Conservation (phyloP, 2,329 filamentous ascomycete genomes). For the Trichophyton equinum region DNA sequence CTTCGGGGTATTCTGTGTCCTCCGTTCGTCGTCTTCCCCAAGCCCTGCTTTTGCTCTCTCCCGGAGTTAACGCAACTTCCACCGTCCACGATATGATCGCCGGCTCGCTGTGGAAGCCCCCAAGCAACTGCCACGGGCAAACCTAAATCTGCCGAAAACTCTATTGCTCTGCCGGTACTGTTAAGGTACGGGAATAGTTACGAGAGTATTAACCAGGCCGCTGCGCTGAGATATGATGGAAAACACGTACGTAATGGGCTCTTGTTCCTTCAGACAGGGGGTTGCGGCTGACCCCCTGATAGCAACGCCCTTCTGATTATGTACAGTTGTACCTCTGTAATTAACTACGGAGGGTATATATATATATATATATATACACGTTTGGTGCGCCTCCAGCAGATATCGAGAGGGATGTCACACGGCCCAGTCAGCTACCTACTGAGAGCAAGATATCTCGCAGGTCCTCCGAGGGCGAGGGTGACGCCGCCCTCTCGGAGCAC, state of each 20-base stretch:
- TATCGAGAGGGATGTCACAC: background rate
- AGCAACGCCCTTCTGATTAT: background rate
- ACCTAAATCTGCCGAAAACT: slow-evolving; percentile 5
- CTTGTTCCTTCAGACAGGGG: background rate
- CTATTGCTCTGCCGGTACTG: slow-evolving; percentile 4
- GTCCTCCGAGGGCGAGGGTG: background rate
- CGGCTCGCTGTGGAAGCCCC: background rate
- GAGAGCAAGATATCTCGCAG: background rate
- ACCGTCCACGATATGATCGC: background rate
- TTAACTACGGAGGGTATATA: background rate
- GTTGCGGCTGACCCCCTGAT: background rate
- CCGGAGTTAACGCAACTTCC: background rate
- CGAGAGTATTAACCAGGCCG: background rate
- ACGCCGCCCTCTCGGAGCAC: background rate
- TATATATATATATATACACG: background rate
- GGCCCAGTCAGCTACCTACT: background rate
- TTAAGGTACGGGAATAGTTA: background rate
- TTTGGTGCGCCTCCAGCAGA: background rate
- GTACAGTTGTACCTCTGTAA: background rate
- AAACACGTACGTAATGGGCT: background rate
- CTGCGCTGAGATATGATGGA: background rate
- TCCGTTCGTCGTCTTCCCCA: background rate
- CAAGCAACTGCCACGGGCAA: slow-evolving; percentile 2
- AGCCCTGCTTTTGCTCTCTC: background rate
- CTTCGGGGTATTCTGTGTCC: background rate